Conservation (phyloP, 2,329 filamentous ascomycete genomes). For the Trichoderma simmonsii region DNA sequence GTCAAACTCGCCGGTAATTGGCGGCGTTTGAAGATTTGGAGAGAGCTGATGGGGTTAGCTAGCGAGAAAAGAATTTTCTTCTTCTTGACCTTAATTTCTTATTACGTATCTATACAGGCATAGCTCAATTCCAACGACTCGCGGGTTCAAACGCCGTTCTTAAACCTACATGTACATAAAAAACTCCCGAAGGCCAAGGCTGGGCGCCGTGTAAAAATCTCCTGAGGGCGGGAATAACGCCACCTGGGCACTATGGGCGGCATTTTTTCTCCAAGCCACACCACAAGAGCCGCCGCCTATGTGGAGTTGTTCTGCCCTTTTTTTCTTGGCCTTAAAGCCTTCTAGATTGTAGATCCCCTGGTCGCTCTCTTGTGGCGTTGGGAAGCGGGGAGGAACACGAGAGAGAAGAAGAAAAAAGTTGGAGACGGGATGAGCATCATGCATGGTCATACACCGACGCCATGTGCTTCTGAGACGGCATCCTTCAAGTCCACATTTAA, state of each 20-base stretch:
- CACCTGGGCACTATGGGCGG: not conserved
- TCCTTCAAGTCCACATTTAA: not conserved
- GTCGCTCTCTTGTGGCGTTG: not conserved
- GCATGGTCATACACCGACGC: not conserved
- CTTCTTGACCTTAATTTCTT: not conserved
- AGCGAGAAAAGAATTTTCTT: conserved; percentile 8
- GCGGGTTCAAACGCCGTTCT: not conserved
- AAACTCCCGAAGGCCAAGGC: not conserved
- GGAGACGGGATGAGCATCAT: not conserved
- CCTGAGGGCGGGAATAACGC: not conserved
- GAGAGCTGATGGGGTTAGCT: not conserved
- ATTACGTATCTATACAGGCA: not conserved
- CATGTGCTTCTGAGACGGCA: not conserved
- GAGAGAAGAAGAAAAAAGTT: not conserved
- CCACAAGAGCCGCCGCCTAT: not conserved
- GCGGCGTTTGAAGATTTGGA: not conserved
- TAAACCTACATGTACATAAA: not conserved
- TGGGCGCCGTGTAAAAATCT: not conserved
- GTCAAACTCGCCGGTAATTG: not conserved
- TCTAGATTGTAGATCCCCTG: conserved; percentile 8
- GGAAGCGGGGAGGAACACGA: not conserved
- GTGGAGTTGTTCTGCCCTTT: not conserved
- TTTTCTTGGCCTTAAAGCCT: conserved; percentile 4
- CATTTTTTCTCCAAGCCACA: not conserved
- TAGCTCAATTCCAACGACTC: not conserved